phyloP scores from a whole-genome alignment of 2,329 filamentous ascomycete species.

The Botrytis fabae region DNA sequence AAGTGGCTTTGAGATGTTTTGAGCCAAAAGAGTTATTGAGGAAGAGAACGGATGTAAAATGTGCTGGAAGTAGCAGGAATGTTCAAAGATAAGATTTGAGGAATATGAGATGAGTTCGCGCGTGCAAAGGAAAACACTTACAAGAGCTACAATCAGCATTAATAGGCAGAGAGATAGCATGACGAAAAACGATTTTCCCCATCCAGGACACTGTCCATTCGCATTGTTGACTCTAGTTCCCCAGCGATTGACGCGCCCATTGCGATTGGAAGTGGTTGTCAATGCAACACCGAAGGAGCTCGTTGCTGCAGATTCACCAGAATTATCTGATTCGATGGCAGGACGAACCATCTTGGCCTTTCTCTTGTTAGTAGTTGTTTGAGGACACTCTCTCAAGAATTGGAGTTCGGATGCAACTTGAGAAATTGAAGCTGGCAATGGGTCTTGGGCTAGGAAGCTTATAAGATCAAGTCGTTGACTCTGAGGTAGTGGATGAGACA shows the following conservation, averaged over 20 bases:
- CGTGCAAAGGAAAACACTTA: neutral
- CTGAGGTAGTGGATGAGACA: neutral
- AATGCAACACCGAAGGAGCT: neutral
- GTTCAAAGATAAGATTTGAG: neutral
- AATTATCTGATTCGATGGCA: neutral
- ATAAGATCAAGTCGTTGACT: neutral
- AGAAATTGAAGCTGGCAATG: neutral
- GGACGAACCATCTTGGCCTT: neutral
- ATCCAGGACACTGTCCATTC: neutral
- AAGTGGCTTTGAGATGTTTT: neutral
- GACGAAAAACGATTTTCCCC: neutral
- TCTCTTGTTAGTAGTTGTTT: neutral
- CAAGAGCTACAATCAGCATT: conserved; percentile 5
- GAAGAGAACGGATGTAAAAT: neutral
- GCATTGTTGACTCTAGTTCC: too few species aligned
- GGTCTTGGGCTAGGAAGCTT: neutral
- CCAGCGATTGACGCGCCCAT: neutral
- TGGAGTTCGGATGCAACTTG: neutral
- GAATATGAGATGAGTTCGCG: neutral
- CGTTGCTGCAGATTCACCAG: neutral
- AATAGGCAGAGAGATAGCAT: conserved; percentile 4
- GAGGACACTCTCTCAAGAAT: neutral
- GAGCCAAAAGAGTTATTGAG: neutral
- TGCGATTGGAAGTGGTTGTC: neutral
- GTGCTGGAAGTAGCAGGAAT: neutral